phyloP scores from a whole-genome alignment of 2,329 filamentous ascomycete species.

The Epichloe festucae region DNA sequence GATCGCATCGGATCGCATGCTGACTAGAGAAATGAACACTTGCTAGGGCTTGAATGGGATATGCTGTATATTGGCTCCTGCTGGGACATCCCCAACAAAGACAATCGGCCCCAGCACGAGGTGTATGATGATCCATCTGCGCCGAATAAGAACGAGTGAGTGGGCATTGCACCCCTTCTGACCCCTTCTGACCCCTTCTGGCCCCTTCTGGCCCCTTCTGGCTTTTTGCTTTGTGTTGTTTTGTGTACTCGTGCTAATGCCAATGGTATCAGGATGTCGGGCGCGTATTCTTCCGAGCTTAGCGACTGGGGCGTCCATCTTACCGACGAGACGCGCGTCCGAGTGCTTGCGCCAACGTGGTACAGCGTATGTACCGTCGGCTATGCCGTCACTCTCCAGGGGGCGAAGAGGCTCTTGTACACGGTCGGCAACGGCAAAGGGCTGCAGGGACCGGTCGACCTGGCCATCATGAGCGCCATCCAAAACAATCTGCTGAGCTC shows the following conservation, averaged over 20 bases:
- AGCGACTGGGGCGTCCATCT: background rate
- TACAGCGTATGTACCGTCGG: constrained; percentile 2
- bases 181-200: no score
- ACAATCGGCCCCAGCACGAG: background rate
- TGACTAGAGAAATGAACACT: no score
- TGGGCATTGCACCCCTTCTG: background rate
- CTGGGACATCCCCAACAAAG: constrained; percentile 1
- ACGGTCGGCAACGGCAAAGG: background rate
- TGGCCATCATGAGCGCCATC: background rate
- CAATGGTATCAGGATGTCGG: background rate
- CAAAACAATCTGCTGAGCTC: background rate
- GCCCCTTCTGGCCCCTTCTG: no score
- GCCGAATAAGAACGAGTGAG: background rate
- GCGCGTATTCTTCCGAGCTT: background rate
- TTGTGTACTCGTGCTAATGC: background rate
- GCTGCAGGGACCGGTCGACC: background rate
- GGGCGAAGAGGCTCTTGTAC: background rate
- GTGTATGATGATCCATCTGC: background rate
- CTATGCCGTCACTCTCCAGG: background rate
- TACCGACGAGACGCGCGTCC: background rate
- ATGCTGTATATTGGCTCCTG: background rate
- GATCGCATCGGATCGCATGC: no score
- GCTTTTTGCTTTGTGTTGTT: no score
- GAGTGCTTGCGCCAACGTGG: background rate
- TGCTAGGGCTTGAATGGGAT: background rate